Evolutionary conservation across 2,329 filamentous ascomycete species (phyloP).

Genomic region (Colletotrichum shisoi): DNA sequence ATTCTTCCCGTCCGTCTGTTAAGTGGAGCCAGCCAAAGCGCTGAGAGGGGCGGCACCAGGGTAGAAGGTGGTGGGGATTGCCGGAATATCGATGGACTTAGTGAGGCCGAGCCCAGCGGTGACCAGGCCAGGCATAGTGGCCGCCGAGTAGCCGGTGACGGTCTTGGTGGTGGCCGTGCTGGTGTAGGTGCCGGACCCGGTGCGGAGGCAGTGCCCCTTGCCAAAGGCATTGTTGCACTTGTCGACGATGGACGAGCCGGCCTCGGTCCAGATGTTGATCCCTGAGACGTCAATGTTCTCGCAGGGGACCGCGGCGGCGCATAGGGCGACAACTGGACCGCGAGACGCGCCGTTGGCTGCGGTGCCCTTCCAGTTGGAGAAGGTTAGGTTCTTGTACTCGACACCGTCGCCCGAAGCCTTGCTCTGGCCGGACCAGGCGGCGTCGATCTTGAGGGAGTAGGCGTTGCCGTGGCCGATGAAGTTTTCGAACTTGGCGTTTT

Average conservation of each 20-base stretch:
- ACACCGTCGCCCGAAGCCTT: slow-evolving; percentile 58
- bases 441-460: slow-evolving; percentile 64
- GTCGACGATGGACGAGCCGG: slow-evolving; percentile 53
- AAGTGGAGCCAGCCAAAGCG: slow-evolving; percentile 21
- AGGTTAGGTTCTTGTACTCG: slow-evolving; percentile 59
- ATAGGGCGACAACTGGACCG: slow-evolving; percentile 62
- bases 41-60: slow-evolving; percentile 27
- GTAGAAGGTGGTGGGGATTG: slow-evolving; percentile 35
- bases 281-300: slow-evolving; percentile 59
- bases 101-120: slow-evolving; percentile 32
- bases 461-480: slow-evolving; percentile 68
- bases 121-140: slow-evolving; percentile 31
- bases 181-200: slow-evolving; percentile 29
- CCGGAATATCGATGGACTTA: slow-evolving; percentile 25
- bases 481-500: slow-evolving; percentile 61
- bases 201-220: slow-evolving; percentile 51
- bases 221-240: slow-evolving; percentile 60
- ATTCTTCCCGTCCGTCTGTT: no score
- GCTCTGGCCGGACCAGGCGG: slow-evolving; percentile 59
- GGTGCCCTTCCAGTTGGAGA: slow-evolving; percentile 65
- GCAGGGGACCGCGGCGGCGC: slow-evolving; percentile 60
- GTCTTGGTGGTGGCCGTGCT: slow-evolving; percentile 32
- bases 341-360: slow-evolving; percentile 58
- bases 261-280: slow-evolving; percentile 62
- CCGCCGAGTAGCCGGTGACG: slow-evolving; percentile 18